phyloP scores from a whole-genome alignment of 352 stramenopile species.

The Pseudoperonospora humuli region DNA sequence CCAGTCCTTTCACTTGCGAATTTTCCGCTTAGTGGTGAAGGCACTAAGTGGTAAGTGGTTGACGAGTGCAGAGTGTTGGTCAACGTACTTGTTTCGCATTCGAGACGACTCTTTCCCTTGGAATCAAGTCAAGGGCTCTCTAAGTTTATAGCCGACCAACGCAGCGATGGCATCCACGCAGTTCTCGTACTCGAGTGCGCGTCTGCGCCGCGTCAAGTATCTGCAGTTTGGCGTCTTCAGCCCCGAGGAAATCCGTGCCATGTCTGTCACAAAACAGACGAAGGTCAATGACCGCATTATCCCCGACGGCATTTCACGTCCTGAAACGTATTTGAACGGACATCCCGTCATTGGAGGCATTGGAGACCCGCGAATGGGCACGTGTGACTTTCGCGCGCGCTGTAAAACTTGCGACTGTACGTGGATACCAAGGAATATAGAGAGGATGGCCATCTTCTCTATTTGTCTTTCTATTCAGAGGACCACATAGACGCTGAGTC shows the following conservation, averaged over 20 bases:
- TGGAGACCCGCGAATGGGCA: slow-evolving; percentile 97
- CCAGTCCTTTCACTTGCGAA: slow-evolving; percentile 54
- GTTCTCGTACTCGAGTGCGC: slow-evolving; percentile 95
- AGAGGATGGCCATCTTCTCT: neutral
- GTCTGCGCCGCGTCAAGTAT: slow-evolving; percentile 93
- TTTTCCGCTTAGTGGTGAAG: slow-evolving; percentile 52
- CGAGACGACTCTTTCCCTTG: neutral
- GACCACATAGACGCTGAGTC: neutral
- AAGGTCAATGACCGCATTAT: slow-evolving; percentile 96
- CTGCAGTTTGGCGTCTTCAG: slow-evolving; percentile 98
- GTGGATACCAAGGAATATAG: slow-evolving; percentile 9
- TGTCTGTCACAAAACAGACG: slow-evolving; percentile 95
- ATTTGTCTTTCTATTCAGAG: neutral
- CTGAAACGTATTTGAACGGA: slow-evolving; percentile 86
- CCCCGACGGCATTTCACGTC: slow-evolving; percentile 91
- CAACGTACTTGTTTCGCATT: slow-evolving; percentile 5
- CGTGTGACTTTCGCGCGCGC: slow-evolving; percentile 79
- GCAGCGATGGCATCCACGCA: slow-evolving; percentile 66
- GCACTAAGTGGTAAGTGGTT: slow-evolving; percentile 4
- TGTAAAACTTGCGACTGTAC: slow-evolving; percentile 91
- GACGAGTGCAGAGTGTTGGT: slow-evolving; percentile 23
- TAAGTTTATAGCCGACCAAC: neutral
- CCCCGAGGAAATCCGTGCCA: slow-evolving; percentile 95
- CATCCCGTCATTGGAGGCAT: slow-evolving; percentile 97
- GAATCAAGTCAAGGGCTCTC: neutral